phyloP scores from a whole-genome alignment of 192 early-diverging fungal species.

The Coemansia aciculifera region DNA sequence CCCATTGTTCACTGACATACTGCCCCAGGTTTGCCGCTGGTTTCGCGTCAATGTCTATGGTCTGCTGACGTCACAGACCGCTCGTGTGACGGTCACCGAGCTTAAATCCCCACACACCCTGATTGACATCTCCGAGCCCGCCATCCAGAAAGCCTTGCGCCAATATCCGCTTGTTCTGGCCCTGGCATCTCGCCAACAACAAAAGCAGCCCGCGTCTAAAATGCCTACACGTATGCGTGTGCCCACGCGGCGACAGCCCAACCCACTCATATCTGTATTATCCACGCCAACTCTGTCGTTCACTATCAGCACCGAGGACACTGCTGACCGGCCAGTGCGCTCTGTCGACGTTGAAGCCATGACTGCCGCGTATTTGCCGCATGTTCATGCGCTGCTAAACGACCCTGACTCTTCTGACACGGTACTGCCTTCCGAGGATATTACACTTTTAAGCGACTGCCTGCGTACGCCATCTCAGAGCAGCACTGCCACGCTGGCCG shows the following conservation, averaged over 20 bases:
- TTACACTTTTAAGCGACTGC: background rate
- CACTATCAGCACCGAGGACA: conserved; percentile 17
- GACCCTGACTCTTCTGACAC: background rate
- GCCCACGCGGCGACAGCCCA: conserved; percentile 6
- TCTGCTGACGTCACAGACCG: conserved; percentile 7
- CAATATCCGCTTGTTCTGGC: conserved; percentile 18
- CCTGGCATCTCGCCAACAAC: background rate
- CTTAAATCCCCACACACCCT: background rate
- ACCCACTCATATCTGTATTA: background rate
- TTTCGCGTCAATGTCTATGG: conserved; percentile 17
- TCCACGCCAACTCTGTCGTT: conserved; percentile 32
- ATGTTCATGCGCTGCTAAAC: conserved; percentile 14
- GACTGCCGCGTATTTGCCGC: conserved; percentile 35
- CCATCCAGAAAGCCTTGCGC: conserved; percentile 2
- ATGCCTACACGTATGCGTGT: conserved; percentile 15
- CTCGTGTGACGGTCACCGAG: conserved; percentile 1
- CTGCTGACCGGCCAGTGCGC: conserved; percentile 13
- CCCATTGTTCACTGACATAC: background rate
- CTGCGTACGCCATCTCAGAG: conserved; percentile 27
- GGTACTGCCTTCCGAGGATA: background rate
- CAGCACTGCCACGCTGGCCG: conserved; percentile 31
- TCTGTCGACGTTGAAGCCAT: conserved; percentile 37
- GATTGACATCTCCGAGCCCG: background rate
- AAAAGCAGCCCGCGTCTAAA: background rate
- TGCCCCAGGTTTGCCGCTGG: conserved; percentile 3